These are phyloP conservation scores for Carpinus viminea DNA, from an alignment of 306 rosid genomes.

Conservation along the genomic window DNA sequence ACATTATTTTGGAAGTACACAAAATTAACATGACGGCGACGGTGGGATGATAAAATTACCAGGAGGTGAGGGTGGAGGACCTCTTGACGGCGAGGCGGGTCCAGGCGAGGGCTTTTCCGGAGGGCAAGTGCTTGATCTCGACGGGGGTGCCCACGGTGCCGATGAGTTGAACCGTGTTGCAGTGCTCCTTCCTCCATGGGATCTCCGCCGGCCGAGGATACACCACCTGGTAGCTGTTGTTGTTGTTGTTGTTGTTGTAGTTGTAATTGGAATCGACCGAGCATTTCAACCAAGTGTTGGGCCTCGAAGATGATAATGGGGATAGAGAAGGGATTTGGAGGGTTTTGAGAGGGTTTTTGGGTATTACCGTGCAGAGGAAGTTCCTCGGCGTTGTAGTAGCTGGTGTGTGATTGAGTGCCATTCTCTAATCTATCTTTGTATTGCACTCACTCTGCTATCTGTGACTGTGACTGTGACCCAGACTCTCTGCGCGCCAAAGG, in stretches of 20 bases:
- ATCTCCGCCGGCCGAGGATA: slow-evolving; percentile 74
- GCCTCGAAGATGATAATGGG: neutral
- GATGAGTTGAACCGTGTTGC: slow-evolving; percentile 74
- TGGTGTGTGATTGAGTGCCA: slow-evolving; percentile 45
- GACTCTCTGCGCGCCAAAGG: neutral
- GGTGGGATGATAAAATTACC: slow-evolving; percentile 31
- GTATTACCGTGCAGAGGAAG: slow-evolving; percentile 5
- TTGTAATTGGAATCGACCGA: slow-evolving; percentile 38
- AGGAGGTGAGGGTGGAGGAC: slow-evolving; percentile 60
- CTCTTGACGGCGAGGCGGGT: slow-evolving; percentile 86
- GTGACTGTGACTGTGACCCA: no score
- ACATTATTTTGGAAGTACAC: no score
- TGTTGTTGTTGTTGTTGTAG: neutral
- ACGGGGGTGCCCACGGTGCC: slow-evolving; percentile 69
- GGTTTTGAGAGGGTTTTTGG: slow-evolving; percentile 25
- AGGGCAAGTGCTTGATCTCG: slow-evolving; percentile 71
- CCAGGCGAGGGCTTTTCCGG: slow-evolving; percentile 80
- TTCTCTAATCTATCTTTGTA: slow-evolving; percentile 5
- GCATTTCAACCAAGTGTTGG: slow-evolving; percentile 41
- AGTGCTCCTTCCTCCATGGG: slow-evolving; percentile 86
- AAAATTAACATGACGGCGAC: neutral
- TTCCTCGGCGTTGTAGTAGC: slow-evolving; percentile 25
- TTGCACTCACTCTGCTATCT: no score
- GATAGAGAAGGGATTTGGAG: slow-evolving; percentile 12
- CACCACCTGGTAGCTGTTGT: slow-evolving; percentile 22